phyloP scores from a whole-genome alignment of 2,329 filamentous ascomycete genomes.

The Penicillium janthinellum region DNA sequence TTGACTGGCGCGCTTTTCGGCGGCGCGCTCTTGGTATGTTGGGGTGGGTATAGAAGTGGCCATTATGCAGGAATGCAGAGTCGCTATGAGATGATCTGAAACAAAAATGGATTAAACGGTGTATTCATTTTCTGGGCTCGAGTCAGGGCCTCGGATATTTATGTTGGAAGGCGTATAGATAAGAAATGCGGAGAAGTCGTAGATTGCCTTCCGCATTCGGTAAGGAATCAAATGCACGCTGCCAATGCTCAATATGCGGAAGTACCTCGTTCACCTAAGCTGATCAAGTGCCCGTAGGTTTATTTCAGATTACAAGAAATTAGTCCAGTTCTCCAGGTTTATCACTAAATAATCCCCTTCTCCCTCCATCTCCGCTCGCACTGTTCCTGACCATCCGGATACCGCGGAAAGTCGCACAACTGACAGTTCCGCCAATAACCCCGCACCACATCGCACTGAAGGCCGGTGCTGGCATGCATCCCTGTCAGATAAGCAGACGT shows the following conservation, averaged over 20 bases:
- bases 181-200: conserved; percentile 11
- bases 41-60: conserved; percentile 7
- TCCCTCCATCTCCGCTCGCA: conserved; percentile 41
- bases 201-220: conserved; percentile 30
- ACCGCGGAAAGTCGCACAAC: conserved; percentile 42
- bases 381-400: conserved; percentile 34
- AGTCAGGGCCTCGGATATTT: conserved; percentile 1
- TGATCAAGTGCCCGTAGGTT: background rate
- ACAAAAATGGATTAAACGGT: background rate
- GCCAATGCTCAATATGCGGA: background rate
- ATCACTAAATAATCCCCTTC: conserved; percentile 21
- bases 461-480: conserved; percentile 35
- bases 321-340: background rate
- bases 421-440: conserved; percentile 45
- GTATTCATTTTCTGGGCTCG: no score
- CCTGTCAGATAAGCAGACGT: conserved; percentile 42
- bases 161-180: conserved; percentile 7
- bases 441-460: conserved; percentile 41
- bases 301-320: background rate
- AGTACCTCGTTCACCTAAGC: background rate
- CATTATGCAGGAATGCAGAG: conserved; percentile 1
- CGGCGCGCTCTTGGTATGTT: conserved; percentile 27
- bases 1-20: conserved; percentile 27
- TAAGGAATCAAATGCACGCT: conserved; percentile 21
- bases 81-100: background rate